phyloP scores from a whole-genome alignment of 2,329 filamentous ascomycete genomes.

The Nigrospora sphaerica region DNA sequence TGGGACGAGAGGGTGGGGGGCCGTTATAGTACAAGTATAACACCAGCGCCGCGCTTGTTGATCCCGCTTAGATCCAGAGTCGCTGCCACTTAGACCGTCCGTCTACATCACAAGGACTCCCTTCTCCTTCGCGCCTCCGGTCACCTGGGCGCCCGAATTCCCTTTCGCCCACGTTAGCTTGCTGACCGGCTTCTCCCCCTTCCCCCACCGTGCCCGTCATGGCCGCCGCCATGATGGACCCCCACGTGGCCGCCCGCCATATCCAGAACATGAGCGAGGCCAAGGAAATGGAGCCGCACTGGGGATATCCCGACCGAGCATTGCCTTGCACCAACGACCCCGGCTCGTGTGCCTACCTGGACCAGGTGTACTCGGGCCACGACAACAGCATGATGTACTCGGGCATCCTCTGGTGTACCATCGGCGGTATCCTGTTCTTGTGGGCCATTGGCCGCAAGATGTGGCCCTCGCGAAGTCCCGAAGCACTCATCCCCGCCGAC shows the following conservation, averaged over 20 bases:
- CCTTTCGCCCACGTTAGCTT: too few species aligned
- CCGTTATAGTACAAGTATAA: too few species aligned
- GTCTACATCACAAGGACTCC: too few species aligned
- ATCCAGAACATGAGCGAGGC: constrained; percentile 38
- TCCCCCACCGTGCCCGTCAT: constrained; percentile 8
- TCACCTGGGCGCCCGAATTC: too few species aligned
- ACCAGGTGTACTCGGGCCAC: constrained; percentile 41
- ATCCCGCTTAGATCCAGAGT: too few species aligned
- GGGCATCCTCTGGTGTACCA: constrained; percentile 41
- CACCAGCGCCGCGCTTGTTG: too few species aligned
- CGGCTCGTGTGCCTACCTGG: constrained; percentile 51
- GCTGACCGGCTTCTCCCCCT: not conserved
- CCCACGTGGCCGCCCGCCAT: constrained; percentile 21
- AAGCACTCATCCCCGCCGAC: constrained; percentile 12
- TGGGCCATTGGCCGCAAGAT: constrained; percentile 29
- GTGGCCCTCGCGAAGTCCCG: constrained; percentile 14
- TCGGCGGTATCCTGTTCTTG: constrained; percentile 33
- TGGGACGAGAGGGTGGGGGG: too few species aligned
- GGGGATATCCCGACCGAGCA: constrained; percentile 47
- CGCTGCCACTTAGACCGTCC: too few species aligned
- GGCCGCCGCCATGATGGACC: constrained; percentile 10
- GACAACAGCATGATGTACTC: constrained; percentile 42
- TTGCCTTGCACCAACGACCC: constrained; percentile 51
- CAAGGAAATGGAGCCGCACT: constrained; percentile 35
- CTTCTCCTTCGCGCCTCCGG: too few species aligned